phyloP scores from a whole-genome alignment of 495 filamentous ascomycete genomes.

The Pseudotulostoma volvatum region DNA sequence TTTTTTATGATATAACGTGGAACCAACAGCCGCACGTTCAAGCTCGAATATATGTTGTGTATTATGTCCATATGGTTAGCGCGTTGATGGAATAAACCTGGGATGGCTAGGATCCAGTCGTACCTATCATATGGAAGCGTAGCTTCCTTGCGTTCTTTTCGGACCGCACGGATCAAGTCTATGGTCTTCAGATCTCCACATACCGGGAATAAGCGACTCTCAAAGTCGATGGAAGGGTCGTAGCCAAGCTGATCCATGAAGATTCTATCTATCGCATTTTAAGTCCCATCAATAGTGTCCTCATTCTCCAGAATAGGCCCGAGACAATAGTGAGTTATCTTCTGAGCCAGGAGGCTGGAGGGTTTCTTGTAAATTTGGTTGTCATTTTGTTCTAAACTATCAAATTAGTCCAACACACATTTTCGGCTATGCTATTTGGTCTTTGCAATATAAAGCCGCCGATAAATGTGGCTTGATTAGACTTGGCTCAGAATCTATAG shows the following conservation, averaged over 20 bases:
- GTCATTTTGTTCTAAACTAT: too few relatives aligned
- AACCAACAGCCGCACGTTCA: conserved; percentile 5
- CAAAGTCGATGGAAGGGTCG: conserved; percentile 2
- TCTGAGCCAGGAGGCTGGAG: too few relatives aligned
- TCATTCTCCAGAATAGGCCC: conserved; percentile 3
- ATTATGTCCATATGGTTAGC: conserved; percentile 6
- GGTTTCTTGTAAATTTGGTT: too few relatives aligned
- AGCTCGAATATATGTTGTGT: conserved; percentile 3
- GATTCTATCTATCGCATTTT: conserved; percentile 5
- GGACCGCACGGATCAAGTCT: conserved; percentile 3
- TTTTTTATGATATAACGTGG: conserved; percentile 7
- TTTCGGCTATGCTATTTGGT: too few relatives aligned
- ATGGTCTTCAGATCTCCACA: conserved; percentile 7
- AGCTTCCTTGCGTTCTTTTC: conserved; percentile 3
- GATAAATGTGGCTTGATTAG: too few relatives aligned
- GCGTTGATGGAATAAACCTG: conserved; percentile 6
- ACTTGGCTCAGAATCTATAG: too few relatives aligned
- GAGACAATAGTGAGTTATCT: not conserved
- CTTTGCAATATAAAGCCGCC: too few relatives aligned
- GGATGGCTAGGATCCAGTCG: not conserved
- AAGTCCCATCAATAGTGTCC: conserved; percentile 4
- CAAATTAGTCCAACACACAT: too few relatives aligned
- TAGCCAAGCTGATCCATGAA: conserved; percentile 1
- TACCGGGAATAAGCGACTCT: conserved; percentile 4
- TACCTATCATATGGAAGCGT: conserved; percentile 4